Evolutionary conservation across 2,329 filamentous ascomycete genomes (phyloP).

Genomic region (Aspergillus fumigatiaffinis): DNA sequence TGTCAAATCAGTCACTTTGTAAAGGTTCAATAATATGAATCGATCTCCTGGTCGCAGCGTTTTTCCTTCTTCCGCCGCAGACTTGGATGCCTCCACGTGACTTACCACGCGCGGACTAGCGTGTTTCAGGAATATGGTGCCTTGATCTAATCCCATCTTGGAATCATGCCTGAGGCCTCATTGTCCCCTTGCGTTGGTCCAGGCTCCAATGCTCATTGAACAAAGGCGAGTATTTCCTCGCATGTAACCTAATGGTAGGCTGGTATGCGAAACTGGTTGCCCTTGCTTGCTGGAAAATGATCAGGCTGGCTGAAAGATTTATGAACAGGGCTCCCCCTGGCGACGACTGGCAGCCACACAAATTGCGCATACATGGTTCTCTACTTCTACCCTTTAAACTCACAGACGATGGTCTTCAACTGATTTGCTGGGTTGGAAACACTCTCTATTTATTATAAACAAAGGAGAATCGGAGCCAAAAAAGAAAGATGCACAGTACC

Average conservation of each 20-base stretch:
- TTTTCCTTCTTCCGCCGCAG: constrained; percentile 11
- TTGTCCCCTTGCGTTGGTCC: neutral
- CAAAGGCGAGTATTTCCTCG: neutral
- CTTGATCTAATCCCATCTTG: constrained; percentile 16
- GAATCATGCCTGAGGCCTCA: constrained; percentile 4
- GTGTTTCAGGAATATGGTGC: constrained; percentile 27
- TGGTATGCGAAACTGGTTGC: neutral
- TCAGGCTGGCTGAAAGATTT: neutral
- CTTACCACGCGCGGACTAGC: constrained; percentile 12
- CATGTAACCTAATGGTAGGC: neutral
- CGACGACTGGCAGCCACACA: neutral
- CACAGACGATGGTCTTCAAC: neutral
- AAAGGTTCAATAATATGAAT: neutral
- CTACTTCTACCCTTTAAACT: no score
- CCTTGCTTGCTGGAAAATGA: neutral
- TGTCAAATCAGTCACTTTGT: neutral
- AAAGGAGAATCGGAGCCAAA: neutral
- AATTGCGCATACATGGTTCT: neutral
- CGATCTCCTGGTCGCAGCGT: constrained; percentile 4
- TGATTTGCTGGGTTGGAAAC: neutral
- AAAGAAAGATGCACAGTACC: neutral
- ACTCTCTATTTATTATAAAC: neutral
- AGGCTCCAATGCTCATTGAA: neutral
- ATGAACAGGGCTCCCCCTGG: neutral
- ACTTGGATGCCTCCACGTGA: constrained; percentile 18